These are phyloP conservation scores for Pneumocystis murina DNA, from an alignment of 1,139 yeast genomes.

Conservation along the genomic window DNA sequence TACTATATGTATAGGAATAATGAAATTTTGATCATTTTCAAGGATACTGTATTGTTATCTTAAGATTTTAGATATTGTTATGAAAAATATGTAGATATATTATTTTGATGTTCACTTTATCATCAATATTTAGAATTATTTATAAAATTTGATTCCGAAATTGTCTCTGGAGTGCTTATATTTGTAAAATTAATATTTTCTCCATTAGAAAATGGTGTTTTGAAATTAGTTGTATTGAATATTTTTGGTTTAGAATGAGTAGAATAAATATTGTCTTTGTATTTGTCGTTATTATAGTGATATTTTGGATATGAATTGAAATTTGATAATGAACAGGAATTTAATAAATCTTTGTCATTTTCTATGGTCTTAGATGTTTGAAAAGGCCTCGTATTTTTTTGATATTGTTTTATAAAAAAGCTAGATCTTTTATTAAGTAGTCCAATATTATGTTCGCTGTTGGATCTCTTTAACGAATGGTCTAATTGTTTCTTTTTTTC, in stretches of 20 bases:
- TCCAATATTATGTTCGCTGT: background rate
- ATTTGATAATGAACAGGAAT: background rate
- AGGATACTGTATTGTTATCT: background rate
- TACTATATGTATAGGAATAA: background rate
- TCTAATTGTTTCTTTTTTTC: background rate
- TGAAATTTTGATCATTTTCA: background rate
- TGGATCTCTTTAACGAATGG: background rate
- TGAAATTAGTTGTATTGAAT: background rate
- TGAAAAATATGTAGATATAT: background rate
- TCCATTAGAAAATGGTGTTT: background rate
- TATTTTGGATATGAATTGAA: background rate
- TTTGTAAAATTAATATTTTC: background rate
- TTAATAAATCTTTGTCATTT: background rate
- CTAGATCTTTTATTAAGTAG: background rate
- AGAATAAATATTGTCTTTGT: background rate
- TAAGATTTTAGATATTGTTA: background rate
- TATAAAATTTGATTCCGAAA: background rate
- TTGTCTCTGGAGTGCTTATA: background rate
- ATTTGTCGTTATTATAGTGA: background rate
- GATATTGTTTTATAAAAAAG: background rate
- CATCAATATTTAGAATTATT: background rate
- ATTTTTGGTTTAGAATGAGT: background rate
- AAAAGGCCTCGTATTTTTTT: background rate
- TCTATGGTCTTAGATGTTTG: background rate
- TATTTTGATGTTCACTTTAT: background rate